These are phyloP conservation scores for Pseudogymnoascus sp. DNA, from an alignment of 2,329 filamentous ascomycete genomes.

Conservation along the genomic window DNA sequence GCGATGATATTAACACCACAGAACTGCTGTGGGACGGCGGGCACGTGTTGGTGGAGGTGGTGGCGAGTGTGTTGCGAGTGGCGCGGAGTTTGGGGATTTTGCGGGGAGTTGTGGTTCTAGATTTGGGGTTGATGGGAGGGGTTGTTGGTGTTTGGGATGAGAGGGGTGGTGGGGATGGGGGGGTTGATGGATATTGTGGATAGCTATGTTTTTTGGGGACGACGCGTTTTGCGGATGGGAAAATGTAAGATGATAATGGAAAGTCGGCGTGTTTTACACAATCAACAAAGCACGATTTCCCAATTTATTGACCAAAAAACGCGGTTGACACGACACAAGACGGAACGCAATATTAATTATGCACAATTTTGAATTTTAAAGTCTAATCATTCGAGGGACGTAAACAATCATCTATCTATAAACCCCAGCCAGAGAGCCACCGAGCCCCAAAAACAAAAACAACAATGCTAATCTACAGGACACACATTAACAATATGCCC, in stretches of 20 bases:
- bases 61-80: background rate
- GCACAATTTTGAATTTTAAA: constrained; percentile 8
- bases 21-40: constrained; percentile 16
- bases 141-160: background rate
- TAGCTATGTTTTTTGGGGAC: background rate
- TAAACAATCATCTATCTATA: constrained; percentile 8
- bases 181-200: constrained; percentile 3
- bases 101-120: background rate
- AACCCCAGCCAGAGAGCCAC: constrained; percentile 7
- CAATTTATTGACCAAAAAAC: background rate
- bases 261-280: background rate
- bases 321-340: background rate
- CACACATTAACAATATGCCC: constrained; percentile 2
- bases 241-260: background rate
- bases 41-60: background rate
- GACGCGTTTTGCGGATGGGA: background rate
- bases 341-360: background rate
- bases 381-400: constrained; percentile 4
- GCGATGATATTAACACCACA: too few relatives aligned
- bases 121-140: background rate
- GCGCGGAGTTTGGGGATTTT: background rate
- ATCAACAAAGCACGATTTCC: background rate
- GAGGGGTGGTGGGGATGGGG: background rate
- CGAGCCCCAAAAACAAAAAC: constrained; percentile 4
- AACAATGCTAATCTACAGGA: constrained; percentile 10